Conservation (phyloP, 768 basidiomycete genomes). For the Lentinula lateritia region DNA sequence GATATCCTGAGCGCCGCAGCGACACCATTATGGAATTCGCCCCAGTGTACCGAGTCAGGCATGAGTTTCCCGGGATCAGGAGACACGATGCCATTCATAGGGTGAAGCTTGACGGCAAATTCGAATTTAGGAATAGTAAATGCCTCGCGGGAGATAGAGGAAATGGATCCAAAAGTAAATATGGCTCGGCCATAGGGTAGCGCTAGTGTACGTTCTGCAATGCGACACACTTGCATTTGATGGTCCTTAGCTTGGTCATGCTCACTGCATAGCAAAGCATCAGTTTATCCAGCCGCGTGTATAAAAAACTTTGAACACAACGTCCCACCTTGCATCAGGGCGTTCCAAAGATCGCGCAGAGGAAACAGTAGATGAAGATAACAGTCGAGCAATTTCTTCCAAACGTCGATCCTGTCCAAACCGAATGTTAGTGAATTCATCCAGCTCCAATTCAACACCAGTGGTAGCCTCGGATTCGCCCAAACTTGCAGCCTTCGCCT, state of each 20-base stretch:
- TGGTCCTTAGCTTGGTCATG: constrained; percentile 85
- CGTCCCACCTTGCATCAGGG: constrained; percentile 61
- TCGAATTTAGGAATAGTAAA: constrained; percentile 79
- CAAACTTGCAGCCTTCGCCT: constrained; percentile 42
- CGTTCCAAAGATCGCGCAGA: constrained; percentile 62
- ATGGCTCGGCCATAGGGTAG: constrained; percentile 86
- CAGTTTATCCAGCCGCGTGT: no score
- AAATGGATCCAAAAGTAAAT: constrained; percentile 85
- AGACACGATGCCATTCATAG: constrained; percentile 56
- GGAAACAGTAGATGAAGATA: constrained; percentile 73
- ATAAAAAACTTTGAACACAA: not conserved
- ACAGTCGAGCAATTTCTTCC: constrained; percentile 87
- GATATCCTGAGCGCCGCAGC: constrained; percentile 85
- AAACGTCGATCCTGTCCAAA: constrained; percentile 88
- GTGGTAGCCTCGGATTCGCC: constrained; percentile 57
- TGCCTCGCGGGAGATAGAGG: constrained; percentile 69
- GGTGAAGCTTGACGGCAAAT: constrained; percentile 68
- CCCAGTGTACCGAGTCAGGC: constrained; percentile 76
- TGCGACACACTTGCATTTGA: constrained; percentile 71
- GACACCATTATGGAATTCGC: constrained; percentile 97
- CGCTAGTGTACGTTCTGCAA: constrained; percentile 86
- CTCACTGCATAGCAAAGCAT: constrained; percentile 47
- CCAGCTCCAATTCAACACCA: constrained; percentile 67
- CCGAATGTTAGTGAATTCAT: constrained; percentile 76
- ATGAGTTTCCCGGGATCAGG: constrained; percentile 73